Evolutionary conservation across 331 rosid genomes (phyloP), one percentile per base, ranked within the genome.

Genomic region (Ulmus americana): DNA sequence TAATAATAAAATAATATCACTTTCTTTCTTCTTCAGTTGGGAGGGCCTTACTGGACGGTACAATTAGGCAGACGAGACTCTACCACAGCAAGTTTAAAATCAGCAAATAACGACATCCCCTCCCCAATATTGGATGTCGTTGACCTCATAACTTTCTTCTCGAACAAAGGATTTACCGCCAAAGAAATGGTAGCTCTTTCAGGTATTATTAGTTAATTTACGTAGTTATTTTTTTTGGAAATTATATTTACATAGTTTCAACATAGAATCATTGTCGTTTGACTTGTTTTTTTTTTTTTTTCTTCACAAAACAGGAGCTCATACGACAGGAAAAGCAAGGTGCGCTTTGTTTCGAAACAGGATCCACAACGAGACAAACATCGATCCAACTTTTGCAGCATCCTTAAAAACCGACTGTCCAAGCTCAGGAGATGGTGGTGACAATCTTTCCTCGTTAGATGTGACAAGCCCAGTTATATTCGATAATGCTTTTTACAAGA

Each of bases 261-360:
- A 41, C 18, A 38, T 4, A n/a, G 10, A 1, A 8, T 28, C 35
- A 28, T 28, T 28, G 35, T 28, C 35, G 35, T 28, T 28, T 28
- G 3, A 28, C 35, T 2, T 28, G 4, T 28, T 28, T 28, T 28
- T 28, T 20, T 1, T 5, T 13, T 3, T 12, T 28, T 59, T 22
- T 4, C 15, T 7, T 20, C 18, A 53, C 42, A 12, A 11, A 68
- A 20, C 11, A 90, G 97, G 97, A 67, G 76, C 87, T 44, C 97
- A 88, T 43, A 87, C 97, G 44, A 90, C 74, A 6, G 97, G 97
- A 0, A 79, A 90, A 85, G 89, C 95, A 1, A 87, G 81, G 70
- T 90, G 97, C 66, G 68, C 56, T 0, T 6, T 79, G 69, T 90
- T 90, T 67, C 51, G 97, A 63, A 73, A 68, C n/a, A 65, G 97